These are phyloP conservation scores for Spergularia azorica DNA, from an alignment of 179 eudicot species.

Conservation along the genomic window DNA sequence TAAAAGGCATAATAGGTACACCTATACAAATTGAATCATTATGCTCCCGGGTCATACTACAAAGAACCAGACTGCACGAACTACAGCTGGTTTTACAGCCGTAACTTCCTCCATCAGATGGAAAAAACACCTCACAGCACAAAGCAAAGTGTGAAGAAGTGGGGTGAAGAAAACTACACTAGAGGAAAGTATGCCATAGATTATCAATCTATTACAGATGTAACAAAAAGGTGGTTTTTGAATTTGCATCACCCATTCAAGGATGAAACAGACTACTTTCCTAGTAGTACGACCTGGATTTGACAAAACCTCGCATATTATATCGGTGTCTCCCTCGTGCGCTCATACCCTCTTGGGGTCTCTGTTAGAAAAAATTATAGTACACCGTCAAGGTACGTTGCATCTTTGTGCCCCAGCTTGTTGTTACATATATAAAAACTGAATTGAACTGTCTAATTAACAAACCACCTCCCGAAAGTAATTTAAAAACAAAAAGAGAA, in stretches of 20 bases:
- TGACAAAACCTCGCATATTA: too few relatives aligned
- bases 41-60: neutral
- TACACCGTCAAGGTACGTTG: too few relatives aligned
- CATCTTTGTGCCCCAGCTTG: too few relatives aligned
- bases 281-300: too few relatives aligned
- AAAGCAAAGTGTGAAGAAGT: neutral
- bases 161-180: neutral
- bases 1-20: neutral
- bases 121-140: neutral
- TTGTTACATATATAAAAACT: too few relatives aligned
- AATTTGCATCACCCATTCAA: neutral
- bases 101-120: neutral
- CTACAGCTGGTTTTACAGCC: neutral
- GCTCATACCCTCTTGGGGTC: too few relatives aligned
- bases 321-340: too few relatives aligned
- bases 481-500: too few relatives aligned
- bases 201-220: neutral
- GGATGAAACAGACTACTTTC: neutral
- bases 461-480: too few relatives aligned
- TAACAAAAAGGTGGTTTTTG: neutral
- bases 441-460: too few relatives aligned
- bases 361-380: too few relatives aligned
- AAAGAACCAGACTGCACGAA: neutral
- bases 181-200: slow-evolving; percentile 2
- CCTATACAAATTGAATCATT: neutral